Evolutionary conservation across 345 rosid species (phyloP).

Genomic region (Arabidopsis suecica): DNA sequence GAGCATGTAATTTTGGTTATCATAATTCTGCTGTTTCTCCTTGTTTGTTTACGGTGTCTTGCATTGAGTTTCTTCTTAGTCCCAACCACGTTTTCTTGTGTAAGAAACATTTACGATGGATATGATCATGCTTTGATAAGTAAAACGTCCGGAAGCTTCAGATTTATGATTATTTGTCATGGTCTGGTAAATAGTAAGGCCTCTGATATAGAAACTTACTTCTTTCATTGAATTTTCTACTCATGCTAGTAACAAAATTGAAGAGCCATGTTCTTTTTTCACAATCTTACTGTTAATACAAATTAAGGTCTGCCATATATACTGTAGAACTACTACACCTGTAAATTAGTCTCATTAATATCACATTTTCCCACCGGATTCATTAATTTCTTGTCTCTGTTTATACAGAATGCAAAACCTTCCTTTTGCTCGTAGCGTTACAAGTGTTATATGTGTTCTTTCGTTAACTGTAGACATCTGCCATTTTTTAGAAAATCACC

Average conservation of each 20-base stretch:
- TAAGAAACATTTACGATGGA: no score
- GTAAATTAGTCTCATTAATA: neutral
- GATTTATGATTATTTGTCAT: no score
- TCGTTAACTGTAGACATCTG: slow-evolving; percentile 10
- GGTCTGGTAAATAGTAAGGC: no score
- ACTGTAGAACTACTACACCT: slow-evolving; percentile 29
- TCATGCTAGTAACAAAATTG: neutral
- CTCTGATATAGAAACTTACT: slow-evolving; percentile 2
- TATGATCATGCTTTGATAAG: no score
- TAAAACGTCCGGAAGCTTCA: no score
- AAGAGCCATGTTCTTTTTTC: slow-evolving; percentile 13
- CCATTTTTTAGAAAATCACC: slow-evolving; percentile 36
- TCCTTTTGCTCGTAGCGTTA: neutral
- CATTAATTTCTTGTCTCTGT: slow-evolving; percentile 7
- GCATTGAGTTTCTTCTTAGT: no score
- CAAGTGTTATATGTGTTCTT: slow-evolving; percentile 16
- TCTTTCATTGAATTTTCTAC: neutral
- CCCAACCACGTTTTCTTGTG: no score
- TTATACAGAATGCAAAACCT: neutral
- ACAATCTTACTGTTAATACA: slow-evolving; percentile 14
- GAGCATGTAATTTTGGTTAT: no score
- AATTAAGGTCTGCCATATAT: neutral
- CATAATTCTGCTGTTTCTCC: no score
- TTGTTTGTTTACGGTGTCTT: no score
- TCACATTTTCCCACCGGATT: neutral